phyloP scores from a whole-genome alignment of 768 basidiomycete species.

The Hericium rajendrae region DNA sequence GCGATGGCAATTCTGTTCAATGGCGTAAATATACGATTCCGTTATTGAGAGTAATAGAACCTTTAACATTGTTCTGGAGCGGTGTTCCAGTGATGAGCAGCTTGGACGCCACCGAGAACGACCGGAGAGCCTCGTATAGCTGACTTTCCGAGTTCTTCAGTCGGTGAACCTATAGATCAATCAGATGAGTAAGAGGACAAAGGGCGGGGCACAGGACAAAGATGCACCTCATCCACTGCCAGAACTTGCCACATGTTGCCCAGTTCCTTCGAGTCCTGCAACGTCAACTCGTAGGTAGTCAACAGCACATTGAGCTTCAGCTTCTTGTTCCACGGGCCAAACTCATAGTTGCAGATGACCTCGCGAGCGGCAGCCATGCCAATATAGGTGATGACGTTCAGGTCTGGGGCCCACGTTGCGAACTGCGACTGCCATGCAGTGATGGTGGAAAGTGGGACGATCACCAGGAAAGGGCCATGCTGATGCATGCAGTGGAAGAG shows the following conservation, averaged over 20 bases:
- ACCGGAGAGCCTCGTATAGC: slow-evolving; percentile 85
- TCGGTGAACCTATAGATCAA: slow-evolving; percentile 68
- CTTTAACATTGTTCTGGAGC: slow-evolving; percentile 97
- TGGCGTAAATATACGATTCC: slow-evolving; percentile 6
- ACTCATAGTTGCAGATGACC: slow-evolving; percentile 88
- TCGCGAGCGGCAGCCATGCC: slow-evolving; percentile 82
- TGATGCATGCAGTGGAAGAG: slow-evolving; percentile 88
- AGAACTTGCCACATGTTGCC: slow-evolving; percentile 93
- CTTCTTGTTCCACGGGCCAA: slow-evolving; percentile 79
- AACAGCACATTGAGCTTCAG: slow-evolving; percentile 95
- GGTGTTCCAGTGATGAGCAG: slow-evolving; percentile 97
- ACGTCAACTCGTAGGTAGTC: slow-evolving; percentile 92
- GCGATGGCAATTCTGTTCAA: slow-evolving; percentile 71
- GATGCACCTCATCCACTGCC: slow-evolving; percentile 85
- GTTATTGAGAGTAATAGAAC: slow-evolving; percentile 27
- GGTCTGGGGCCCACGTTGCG: slow-evolving; percentile 86
- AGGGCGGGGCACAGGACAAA: neutral
- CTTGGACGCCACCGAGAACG: slow-evolving; percentile 86
- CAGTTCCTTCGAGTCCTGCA: slow-evolving; percentile 84
- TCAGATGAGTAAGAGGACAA: neutral
- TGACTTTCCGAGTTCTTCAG: slow-evolving; percentile 97
- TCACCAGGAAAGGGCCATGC: slow-evolving; percentile 94
- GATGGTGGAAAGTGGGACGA: slow-evolving; percentile 95
- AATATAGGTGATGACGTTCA: slow-evolving; percentile 96
- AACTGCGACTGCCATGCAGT: slow-evolving; percentile 98